Percentiles rank a stretch among this genome's conserved stretches.
phyloP scores from a whole-genome alignment of 2,329 filamentous ascomycete species.

The Lachnellula willkommii region DNA sequence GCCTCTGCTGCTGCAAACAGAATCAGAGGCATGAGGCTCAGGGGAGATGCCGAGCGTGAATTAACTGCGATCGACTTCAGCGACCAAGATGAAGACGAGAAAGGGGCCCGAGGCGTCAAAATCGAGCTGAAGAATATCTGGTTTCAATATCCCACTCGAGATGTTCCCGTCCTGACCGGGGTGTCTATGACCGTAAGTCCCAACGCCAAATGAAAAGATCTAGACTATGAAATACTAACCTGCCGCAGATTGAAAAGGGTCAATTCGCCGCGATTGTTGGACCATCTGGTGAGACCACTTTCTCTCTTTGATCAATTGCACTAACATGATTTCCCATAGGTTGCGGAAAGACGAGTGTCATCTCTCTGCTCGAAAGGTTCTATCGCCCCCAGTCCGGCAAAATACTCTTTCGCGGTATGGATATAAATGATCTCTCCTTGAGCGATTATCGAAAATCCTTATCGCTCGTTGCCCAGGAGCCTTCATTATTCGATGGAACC shows the following conservation, averaged over 20 bases:
- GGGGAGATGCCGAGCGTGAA: background rate
- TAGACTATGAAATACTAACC: background rate
- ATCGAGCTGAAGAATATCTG: slow-evolving; percentile 42
- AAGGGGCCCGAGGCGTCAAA: slow-evolving; percentile 8
- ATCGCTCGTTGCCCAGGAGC: slow-evolving; percentile 67
- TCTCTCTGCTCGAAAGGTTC: slow-evolving; percentile 62
- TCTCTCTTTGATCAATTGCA: background rate
- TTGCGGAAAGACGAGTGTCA: slow-evolving; percentile 68
- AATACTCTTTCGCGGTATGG: slow-evolving; percentile 56
- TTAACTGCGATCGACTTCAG: slow-evolving; percentile 1
- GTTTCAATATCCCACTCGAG: slow-evolving; percentile 54
- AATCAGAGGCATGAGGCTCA: slow-evolving; percentile 41
- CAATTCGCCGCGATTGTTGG: slow-evolving; percentile 68
- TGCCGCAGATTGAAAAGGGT: slow-evolving; percentile 45
- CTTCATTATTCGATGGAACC: slow-evolving; percentile 61
- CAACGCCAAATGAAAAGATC: slow-evolving; percentile 50
- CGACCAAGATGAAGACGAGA: slow-evolving; percentile 27
- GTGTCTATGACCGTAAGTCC: slow-evolving; percentile 38
- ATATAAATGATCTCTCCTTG: slow-evolving; percentile 53
- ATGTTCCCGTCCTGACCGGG: slow-evolving; percentile 49
- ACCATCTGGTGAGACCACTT: slow-evolving; percentile 45
- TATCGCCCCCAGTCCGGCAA: slow-evolving; percentile 57
- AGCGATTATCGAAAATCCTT: slow-evolving; percentile 58
- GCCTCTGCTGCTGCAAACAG: slow-evolving; percentile 52
- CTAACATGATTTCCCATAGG: slow-evolving; percentile 7